phyloP scores from a whole-genome alignment of 257 asterid genomes.

The Jasminum sambac region DNA sequence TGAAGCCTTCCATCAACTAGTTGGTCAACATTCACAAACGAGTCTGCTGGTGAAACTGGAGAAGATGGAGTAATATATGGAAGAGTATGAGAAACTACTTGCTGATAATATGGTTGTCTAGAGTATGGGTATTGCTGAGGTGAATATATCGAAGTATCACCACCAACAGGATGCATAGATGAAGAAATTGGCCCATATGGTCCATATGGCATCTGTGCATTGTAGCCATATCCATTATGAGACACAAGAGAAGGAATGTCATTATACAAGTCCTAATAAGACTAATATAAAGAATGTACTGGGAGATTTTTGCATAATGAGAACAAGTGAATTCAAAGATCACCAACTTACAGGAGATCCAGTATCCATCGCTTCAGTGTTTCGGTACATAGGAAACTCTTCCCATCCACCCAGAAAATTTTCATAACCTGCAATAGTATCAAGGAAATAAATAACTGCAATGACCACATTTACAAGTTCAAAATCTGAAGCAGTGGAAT shows the following conservation, averaged over 20 bases:
- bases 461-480: background rate
- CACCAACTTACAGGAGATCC: slow-evolving; percentile 20
- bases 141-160: slow-evolving; percentile 13
- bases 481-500: background rate
- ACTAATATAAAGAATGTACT: background rate
- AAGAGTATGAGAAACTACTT: slow-evolving; percentile 15
- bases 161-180: slow-evolving; percentile 8
- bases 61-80: slow-evolving; percentile 4
- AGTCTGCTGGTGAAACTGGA: slow-evolving; percentile 11
- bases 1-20: slow-evolving; percentile 14
- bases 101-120: slow-evolving; percentile 6
- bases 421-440: slow-evolving; percentile 16
- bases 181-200: slow-evolving; percentile 7
- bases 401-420: slow-evolving; percentile 23
- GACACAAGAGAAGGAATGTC: slow-evolving; percentile 14
- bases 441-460: slow-evolving; percentile 14
- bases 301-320: background rate
- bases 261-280: slow-evolving; percentile 17
- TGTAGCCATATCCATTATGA: slow-evolving; percentile 16
- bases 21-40: slow-evolving; percentile 9
- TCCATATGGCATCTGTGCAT: slow-evolving; percentile 18
- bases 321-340: background rate
- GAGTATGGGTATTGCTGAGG: slow-evolving; percentile 14
- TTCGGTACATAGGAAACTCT: slow-evolving; percentile 6
- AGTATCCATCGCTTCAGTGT: slow-evolving; percentile 15